Evolutionary conservation across 345 rosid species (phyloP).

Genomic region (Camelina sativa): DNA sequence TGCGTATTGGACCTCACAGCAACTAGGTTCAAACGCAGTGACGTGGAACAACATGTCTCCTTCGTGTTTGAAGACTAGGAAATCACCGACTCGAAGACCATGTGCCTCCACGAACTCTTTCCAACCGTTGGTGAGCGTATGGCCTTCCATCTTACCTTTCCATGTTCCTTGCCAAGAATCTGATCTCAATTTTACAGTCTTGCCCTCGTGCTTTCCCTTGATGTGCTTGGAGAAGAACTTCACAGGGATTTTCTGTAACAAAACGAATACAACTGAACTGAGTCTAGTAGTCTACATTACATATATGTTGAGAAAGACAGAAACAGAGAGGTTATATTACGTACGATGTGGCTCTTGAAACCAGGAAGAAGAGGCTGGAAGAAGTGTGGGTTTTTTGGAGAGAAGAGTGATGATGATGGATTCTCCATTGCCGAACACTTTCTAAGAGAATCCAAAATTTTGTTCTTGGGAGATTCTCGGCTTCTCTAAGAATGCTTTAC

Average conservation of each 20-base stretch:
- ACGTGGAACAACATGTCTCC: slow-evolving; percentile 22
- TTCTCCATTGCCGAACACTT: slow-evolving; percentile 14
- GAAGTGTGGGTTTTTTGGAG: slow-evolving; percentile 9
- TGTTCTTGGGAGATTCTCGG: neutral
- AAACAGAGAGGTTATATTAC: neutral
- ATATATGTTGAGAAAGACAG: neutral
- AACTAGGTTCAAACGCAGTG: slow-evolving; percentile 2
- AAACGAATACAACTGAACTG: neutral
- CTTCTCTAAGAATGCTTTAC: neutral
- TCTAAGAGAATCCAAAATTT: neutral
- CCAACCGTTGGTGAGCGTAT: slow-evolving; percentile 6
- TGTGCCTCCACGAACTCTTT: slow-evolving; percentile 2
- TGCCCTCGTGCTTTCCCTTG: neutral
- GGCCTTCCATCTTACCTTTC: slow-evolving; percentile 15
- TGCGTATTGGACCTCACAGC: slow-evolving; percentile 16
- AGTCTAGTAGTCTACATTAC: neutral
- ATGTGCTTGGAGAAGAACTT: slow-evolving; percentile 5
- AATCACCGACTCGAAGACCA: slow-evolving; percentile 10
- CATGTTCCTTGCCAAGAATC: neutral
- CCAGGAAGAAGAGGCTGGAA: slow-evolving; percentile 38
- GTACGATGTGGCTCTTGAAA: slow-evolving; percentile 7
- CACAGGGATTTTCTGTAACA: slow-evolving; percentile 19
- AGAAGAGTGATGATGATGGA: neutral
- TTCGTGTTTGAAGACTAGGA: slow-evolving; percentile 15
- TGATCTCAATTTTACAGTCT: neutral